Evolutionary conservation across 192 early-diverging fungal species (phyloP).

Genomic region (Backusella circina): DNA sequence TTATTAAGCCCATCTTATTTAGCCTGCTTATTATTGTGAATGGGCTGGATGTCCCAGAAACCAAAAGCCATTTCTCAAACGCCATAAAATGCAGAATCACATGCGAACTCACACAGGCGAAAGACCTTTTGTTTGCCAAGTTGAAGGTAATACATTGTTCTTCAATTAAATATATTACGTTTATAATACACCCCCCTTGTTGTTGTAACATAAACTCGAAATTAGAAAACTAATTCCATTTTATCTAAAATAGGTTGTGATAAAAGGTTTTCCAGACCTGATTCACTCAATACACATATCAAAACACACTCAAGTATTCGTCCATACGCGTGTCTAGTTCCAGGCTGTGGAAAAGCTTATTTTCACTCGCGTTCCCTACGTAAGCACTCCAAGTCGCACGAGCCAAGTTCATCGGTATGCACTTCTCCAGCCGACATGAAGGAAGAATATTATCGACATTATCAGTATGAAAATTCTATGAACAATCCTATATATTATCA

Average conservation of each 20-base stretch:
- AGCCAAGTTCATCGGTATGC: conserved; percentile 2
- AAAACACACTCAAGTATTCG: conserved; percentile 51
- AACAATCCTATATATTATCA: background rate
- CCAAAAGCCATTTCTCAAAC: conserved; percentile 60
- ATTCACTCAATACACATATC: conserved; percentile 63
- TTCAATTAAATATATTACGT: background rate
- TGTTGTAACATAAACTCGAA: background rate
- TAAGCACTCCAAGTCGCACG: conserved; percentile 53
- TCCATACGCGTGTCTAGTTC: conserved; percentile 42
- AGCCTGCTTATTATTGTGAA: conserved; percentile 44
- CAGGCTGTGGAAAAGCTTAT: conserved; percentile 52
- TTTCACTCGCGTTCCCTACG: conserved; percentile 54
- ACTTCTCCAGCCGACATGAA: background rate
- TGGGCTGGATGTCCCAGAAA: conserved; percentile 44
- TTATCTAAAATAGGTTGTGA: conserved; percentile 43
- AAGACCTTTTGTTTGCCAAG: conserved; percentile 49
- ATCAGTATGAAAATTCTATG: background rate
- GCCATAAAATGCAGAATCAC: conserved; percentile 67
- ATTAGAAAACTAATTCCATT: background rate
- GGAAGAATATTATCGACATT: background rate
- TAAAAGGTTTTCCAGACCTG: conserved; percentile 67
- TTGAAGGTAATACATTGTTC: conserved; percentile 7
- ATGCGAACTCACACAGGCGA: conserved; percentile 72
- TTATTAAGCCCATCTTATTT: background rate
- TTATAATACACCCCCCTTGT: background rate